These are phyloP conservation scores for Aspergillus affinis DNA, from an alignment of 495 filamentous ascomycete genomes.

Conservation along the genomic window DNA sequence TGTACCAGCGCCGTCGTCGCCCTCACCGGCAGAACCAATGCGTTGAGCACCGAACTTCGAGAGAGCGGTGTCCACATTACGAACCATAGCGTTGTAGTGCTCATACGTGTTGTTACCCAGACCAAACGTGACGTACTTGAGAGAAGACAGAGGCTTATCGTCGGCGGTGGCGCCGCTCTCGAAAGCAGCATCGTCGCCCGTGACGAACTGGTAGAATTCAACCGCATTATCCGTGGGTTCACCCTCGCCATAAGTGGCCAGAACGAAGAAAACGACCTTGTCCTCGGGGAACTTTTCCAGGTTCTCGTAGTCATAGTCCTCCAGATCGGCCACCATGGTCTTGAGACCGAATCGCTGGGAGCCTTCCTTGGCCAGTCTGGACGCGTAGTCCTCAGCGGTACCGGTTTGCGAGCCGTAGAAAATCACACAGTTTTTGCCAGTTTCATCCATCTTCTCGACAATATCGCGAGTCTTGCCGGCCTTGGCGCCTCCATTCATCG, in stretches of 20 bases:
- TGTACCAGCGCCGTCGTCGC: slow-evolving; percentile 95
- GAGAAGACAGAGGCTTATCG: slow-evolving; percentile 73
- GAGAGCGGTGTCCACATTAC: slow-evolving; percentile 78
- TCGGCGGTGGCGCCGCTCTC: slow-evolving; percentile 62
- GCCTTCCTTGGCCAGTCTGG: slow-evolving; percentile 95
- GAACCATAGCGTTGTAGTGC: slow-evolving; percentile 99
- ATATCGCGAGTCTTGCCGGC: slow-evolving; percentile 90
- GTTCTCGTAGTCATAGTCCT: slow-evolving; percentile 97
- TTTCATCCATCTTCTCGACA: slow-evolving; percentile 92
- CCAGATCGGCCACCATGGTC: slow-evolving; percentile 97
- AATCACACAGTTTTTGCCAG: slow-evolving; percentile 93
- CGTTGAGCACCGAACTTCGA: slow-evolving; percentile 76
- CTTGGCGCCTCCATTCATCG: slow-evolving; percentile 67
- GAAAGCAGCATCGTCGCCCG: slow-evolving; percentile 75
- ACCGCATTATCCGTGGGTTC: slow-evolving; percentile 99
- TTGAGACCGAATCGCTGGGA: slow-evolving; percentile 94
- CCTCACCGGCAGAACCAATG: slow-evolving; percentile 88
- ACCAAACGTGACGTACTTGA: slow-evolving; percentile 95
- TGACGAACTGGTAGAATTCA: slow-evolving; percentile 97
- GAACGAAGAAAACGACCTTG: slow-evolving; percentile 90
- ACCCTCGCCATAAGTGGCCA: slow-evolving; percentile 97
- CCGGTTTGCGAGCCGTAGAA: slow-evolving; percentile 99
- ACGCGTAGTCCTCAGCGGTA: slow-evolving; percentile 98
- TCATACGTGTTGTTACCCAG: slow-evolving; percentile 99
- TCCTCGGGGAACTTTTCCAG: slow-evolving; percentile 85